Base-by-base conservation (phyloP, 73 alveolate genomes). In the Paramecium bursaria region DNA sequence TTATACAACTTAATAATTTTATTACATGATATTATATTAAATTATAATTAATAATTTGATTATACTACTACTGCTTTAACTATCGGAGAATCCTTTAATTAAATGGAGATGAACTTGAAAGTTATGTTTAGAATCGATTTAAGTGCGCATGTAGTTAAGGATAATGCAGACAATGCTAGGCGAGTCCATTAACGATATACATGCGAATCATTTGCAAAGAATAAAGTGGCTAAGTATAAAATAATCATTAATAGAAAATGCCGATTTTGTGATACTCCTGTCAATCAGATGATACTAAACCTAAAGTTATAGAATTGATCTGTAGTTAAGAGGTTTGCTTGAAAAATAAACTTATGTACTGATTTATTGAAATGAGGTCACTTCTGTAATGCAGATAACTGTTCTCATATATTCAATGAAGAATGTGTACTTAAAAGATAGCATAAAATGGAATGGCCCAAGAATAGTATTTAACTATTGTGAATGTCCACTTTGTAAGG, bases 181-280 rank as follows among this genome's bases (percentile, higher is more conserved):
- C 95, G n/a, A 88, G 87, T 27, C 99, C 99, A 11, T 95, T 90
- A 87, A 15, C 95, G 98, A 3, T 50, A 48, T 42, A 92, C 96
- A 3, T 95, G 99, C 67, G 94, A 92, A 30, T 50, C 86, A 53
- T 49, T 35, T 42, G 26, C 51, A 23, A 52, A n/a, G 13, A 53
- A 42, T 50, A 39, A 51, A 61, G 75, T 73, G 33, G 85, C 88
- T 50, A 52, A 53, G 79, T 67, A 74, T 47, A n/a, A n/a, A n/a
- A n/a, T n/a, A n/a, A n/a, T n/a, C n/a, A n/a, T n/a, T n/a, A n/a
- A n/a, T 80, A 61, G 95, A 48, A 87, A 48, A 75, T 91, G 96
- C 57, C 86, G 73, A 29, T 29, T 74, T 13, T 85, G 91, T 26
- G 48, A 61, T 4, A 75, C 50, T 23, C 79, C 79, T 85, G 88